Base-by-base conservation (phyloP, 192 early-diverging fungal species). In the Coemansia sp. region DNA sequence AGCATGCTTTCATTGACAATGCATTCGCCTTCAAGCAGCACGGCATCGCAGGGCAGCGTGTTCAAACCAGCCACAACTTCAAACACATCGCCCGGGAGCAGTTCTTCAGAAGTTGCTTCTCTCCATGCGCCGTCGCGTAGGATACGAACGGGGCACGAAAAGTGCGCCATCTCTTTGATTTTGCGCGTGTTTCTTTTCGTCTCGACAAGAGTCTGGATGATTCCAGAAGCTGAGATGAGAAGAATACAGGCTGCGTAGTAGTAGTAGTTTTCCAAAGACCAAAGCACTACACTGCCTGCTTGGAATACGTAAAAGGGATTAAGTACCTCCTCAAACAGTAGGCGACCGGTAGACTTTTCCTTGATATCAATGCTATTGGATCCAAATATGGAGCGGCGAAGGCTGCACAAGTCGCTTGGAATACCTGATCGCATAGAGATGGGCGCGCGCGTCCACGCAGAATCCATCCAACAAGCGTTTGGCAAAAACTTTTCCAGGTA, bases 1-100 rank as follows among this genome's bases (percentile, higher is more conserved):
- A 99, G 84, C 95, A 99, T 96, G 70, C 87, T 91, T 79, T 98
- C 97, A 83, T 98, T 98, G 34, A 98, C 89, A 62, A 99, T 98
- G 67, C 95, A 97, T 70, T 94, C 93, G 37, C 97, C 97, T 26
- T 91, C 85, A 13, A 98, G 84, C 16, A 99, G 84, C 29, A 98
- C 81, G 3, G 93, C 93, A 67, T 99, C 97, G 74, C 95, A 98
- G 0, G 97, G 95, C 30, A 96, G 82, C 2, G 85, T 82, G 25
- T 77, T 62, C 63, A 91, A 75, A 35, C 84, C 68, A n/a, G 86
- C 52, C n/a, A 83, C 80, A 3, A 92, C 75, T 72, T 97, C 93
- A 71, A 97, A 90, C 26, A 99, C 83, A 71, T 99, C 97, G 29
- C 97, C 97, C 15, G 96, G 95, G 12, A 97, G 90, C 63, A 99